Evolutionary conservation across 2,329 filamentous ascomycete genomes (phyloP), one percentile per base, ranked within the genome.

Genomic region (Penicillium sclerotiorum): DNA sequence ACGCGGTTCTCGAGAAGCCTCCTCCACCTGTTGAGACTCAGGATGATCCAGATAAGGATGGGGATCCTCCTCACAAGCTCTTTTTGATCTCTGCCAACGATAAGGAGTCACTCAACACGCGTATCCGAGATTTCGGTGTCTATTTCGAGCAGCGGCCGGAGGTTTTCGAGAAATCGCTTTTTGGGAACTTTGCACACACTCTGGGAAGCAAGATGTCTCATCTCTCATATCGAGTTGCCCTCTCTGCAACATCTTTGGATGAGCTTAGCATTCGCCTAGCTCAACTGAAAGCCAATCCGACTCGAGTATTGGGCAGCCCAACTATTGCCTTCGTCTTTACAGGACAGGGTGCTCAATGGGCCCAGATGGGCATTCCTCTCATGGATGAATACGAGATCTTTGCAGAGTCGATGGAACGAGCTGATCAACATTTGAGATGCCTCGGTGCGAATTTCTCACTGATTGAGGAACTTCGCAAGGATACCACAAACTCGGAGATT

Each of bases 51-150:
- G 45, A 54, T 5, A 25, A 39, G 9, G 51, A 57, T 11, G 35
- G 51, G 12, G 60, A 65, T 32, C 56, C 59, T 6, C 50, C 53
- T 18, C 49, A 50, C 41, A 57, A 59, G 15, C 33, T 62, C 5
- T 57, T 62, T 20, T 40, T 64, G 27, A 59, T 65, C 20, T 65
- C 63, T 5, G 60, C 62, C 21, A 60, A 60, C 21, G 60, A 65
- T 38, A 62, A 64, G 28, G 58, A 64, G 13, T 60, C 63, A 1
- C 47, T 64, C 9, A 54, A 56, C 1, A 53, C 49, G 9, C 54
- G 57, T 12, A 62, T 64, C 7, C 54, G 56, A 20, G 60, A 63
- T 30, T 62, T 55, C n/a, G 55, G 56, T 9, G 49, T 61, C n/a
- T 63, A 62, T 45, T 61, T 62, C n/a, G 58, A 58, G 21, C 55